Evolutionary conservation across 83 land plant genomes (phyloP).

Genomic region (Diphasiastrum complanatum): DNA sequence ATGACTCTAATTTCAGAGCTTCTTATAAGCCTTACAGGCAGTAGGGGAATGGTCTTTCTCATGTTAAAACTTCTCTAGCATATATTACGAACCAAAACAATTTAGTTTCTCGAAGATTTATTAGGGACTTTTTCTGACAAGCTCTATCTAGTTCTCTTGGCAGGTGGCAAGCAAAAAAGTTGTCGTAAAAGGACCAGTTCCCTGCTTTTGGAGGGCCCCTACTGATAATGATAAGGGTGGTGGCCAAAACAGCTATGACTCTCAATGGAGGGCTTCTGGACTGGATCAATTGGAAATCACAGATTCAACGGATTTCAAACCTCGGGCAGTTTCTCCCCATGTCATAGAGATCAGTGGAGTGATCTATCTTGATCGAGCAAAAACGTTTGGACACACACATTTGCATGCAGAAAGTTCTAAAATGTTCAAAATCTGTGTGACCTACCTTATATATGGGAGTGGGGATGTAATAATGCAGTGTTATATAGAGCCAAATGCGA

Average conservation of each 20-base stretch:
- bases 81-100: too few relatives aligned
- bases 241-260: conserved; percentile 50
- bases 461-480: conserved; percentile 67
- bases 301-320: conserved; percentile 5
- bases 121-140: not conserved
- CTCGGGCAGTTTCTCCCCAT: not conserved
- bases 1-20: too few relatives aligned
- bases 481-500: conserved; percentile 44
- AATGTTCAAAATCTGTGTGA: conserved; percentile 39
- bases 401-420: not conserved
- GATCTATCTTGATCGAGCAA: not conserved
- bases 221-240: conserved; percentile 99
- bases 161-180: conserved; percentile 55
- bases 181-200: conserved; percentile 52
- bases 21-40: not conserved
- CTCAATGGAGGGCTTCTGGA: conserved; percentile 53
- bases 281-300: conserved; percentile 43
- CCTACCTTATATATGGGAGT: conserved; percentile 56
- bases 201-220: conserved; percentile 95
- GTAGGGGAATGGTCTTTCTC: not conserved
- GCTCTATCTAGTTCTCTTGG: conserved; percentile 9
- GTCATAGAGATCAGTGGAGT: conserved; percentile 2
- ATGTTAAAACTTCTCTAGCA: conserved; percentile 3
- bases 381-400: too few relatives aligned
- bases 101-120: not conserved